Base-by-base conservation (phyloP, 257 asterid genomes). In the Rubia yunnanensis region DNA sequence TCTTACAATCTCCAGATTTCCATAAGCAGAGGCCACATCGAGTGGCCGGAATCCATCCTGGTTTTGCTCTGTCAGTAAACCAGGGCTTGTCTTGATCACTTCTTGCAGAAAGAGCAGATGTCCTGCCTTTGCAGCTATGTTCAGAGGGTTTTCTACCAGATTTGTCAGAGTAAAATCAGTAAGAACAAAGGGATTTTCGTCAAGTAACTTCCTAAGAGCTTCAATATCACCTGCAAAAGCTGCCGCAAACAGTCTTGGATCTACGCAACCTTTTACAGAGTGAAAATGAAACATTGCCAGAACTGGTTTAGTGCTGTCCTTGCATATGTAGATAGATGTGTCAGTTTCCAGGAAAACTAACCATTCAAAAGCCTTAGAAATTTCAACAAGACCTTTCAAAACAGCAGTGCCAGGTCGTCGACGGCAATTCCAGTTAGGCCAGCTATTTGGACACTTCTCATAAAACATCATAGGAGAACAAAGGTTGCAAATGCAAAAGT, bases 71-170 rank as follows among this genome's bases (percentile, higher is more conserved):
- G 1, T 18, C 7, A 46, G 20, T 46, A 46, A 1, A 3, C 6
- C 53, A 46, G 53, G 63, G 8, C 5, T 17, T 0, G 26, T 70
- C 27, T 17, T 73, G 68, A 79, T 7, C 48, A 74, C 2, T 34
- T 70, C 67, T 24, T 52, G 66, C 1, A 72, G 76, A 8, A 77
- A 72, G 23, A 41, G 50, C 3, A 61, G 20, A 28, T 77, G 77
- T 2, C 85, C 77, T 0, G 74, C 78, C 2, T 62, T 50, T 71
- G 78, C 73, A 39, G 83, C 81, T 1, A 77, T 39, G 7, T 75
- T 80, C 3, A 77, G 81, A 53, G 74, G 67, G 32, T 63, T 63
- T 9, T 63, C 67, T 5, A 65, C 68, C 31, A 28, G 74, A 48
- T 23, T 27, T 48, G 65, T 20, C 48, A 75, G 18, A 5, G 62